Percentiles rank a stretch among this genome's conserved stretches.
These are phyloP conservation scores for Phytophthora megakarya DNA, from an alignment of 352 stramenopile species.

Conservation along the genomic window DNA sequence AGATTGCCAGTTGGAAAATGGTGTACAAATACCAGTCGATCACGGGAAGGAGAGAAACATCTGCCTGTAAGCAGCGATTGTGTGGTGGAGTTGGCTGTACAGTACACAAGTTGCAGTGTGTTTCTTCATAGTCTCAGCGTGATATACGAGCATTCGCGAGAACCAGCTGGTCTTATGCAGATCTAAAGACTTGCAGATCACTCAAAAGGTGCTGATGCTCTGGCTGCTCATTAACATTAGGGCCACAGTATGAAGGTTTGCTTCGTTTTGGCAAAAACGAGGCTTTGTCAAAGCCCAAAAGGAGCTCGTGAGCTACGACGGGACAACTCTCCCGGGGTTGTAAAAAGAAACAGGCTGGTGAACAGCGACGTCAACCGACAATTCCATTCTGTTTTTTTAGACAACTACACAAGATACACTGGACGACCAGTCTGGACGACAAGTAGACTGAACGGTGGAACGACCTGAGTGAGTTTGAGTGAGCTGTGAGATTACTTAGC, in stretches of 20 bases:
- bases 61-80: background rate
- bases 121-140: conserved; percentile 5
- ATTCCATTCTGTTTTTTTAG: background rate
- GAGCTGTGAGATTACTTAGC: background rate
- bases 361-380: background rate
- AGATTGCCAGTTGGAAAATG: conserved; percentile 2
- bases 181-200: conserved; percentile 5
- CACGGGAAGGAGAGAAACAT: conserved; percentile 9
- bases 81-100: background rate
- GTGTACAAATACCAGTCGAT: background rate
- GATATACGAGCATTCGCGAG: background rate
- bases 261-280: background rate
- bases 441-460: no score
- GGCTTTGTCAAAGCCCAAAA: background rate
- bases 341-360: background rate
- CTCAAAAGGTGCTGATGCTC: background rate
- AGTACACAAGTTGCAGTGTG: background rate
- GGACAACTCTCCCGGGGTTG: background rate
- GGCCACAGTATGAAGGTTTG: background rate
- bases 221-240: background rate
- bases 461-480: background rate
- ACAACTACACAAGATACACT: background rate
- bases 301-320: background rate
- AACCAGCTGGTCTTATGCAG: background rate
- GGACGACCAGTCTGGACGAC: no score